These are phyloP conservation scores for Phycomyces nitens DNA, from an alignment of 192 early-diverging fungal species.

Conservation along the genomic window DNA sequence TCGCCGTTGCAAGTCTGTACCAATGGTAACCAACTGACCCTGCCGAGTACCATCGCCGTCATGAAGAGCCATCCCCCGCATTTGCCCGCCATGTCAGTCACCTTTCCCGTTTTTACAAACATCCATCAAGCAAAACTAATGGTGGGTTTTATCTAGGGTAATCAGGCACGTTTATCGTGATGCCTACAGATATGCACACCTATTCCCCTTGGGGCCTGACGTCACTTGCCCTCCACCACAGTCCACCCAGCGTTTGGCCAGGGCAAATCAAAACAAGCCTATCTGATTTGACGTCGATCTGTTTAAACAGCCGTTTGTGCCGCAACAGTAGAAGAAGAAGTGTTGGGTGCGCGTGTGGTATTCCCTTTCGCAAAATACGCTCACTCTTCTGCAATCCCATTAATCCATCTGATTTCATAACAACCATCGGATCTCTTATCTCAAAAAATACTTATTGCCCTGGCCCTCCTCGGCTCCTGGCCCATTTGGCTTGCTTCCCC, in stretches of 20 bases:
- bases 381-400: too few species aligned
- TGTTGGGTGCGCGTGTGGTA: too few species aligned
- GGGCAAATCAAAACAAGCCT: conserved; percentile 10
- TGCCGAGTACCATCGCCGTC: conserved; percentile 1
- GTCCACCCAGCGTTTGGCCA: too few species aligned
- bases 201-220: conserved; percentile 11
- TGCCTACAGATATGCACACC: background rate
- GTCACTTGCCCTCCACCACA: conserved; percentile 2
- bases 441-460: too few species aligned
- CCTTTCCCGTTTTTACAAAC: conserved; percentile 8
- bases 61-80: conserved; percentile 1
- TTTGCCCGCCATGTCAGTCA: conserved; percentile 13
- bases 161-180: background rate
- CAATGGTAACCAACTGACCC: background rate
- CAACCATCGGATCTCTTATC: too few species aligned
- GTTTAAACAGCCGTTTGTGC: background rate
- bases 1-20: background rate
- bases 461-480: too few species aligned
- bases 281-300: conserved; percentile 13
- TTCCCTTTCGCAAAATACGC: too few species aligned
- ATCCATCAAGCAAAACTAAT: too few species aligned
- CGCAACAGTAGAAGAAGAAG: too few species aligned
- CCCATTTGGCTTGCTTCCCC: too few species aligned
- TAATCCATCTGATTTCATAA: too few species aligned
- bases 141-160: too few species aligned